Conservation (phyloP, 2,329 filamentous ascomycete genomes). For the Rhinocladiella mackenziei region DNA sequence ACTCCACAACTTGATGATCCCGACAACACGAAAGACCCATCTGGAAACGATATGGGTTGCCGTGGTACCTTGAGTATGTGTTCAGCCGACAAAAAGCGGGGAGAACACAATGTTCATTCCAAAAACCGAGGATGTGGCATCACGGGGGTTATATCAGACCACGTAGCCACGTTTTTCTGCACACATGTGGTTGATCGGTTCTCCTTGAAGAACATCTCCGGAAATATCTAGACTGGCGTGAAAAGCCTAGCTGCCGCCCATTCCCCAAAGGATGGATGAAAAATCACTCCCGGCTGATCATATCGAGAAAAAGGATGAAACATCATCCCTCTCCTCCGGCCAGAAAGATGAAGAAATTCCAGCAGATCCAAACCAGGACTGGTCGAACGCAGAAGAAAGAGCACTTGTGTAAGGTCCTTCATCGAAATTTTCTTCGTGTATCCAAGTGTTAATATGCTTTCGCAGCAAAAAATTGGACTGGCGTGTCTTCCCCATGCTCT, state of each 20-base stretch:
- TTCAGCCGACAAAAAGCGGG: not conserved
- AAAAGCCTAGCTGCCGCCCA: too few relatives aligned
- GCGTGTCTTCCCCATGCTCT: slow-evolving; percentile 9
- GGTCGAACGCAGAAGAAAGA: not conserved
- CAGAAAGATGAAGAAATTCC: not conserved
- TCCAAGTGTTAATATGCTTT: too few relatives aligned
- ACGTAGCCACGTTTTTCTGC: too few relatives aligned
- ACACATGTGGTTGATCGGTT: too few relatives aligned
- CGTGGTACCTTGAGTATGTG: not conserved
- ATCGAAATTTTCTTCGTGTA: too few relatives aligned
- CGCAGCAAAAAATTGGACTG: slow-evolving; percentile 6
- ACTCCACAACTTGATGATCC: not conserved
- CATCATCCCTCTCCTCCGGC: not conserved
- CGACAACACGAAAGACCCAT: not conserved
- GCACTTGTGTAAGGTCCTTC: not conserved
- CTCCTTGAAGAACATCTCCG: not conserved
- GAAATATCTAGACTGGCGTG: too few relatives aligned
- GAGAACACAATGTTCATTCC: not conserved
- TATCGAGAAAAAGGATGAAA: not conserved
- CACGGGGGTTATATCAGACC: too few relatives aligned
- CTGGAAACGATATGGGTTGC: not conserved
- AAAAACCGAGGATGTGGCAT: not conserved
- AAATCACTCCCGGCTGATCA: not conserved
- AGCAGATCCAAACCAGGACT: not conserved
- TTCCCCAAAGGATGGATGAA: not conserved